These are phyloP conservation scores for Globisporangium spinosum DNA, from an alignment of 352 stramenopile genomes.

Conservation along the genomic window DNA sequence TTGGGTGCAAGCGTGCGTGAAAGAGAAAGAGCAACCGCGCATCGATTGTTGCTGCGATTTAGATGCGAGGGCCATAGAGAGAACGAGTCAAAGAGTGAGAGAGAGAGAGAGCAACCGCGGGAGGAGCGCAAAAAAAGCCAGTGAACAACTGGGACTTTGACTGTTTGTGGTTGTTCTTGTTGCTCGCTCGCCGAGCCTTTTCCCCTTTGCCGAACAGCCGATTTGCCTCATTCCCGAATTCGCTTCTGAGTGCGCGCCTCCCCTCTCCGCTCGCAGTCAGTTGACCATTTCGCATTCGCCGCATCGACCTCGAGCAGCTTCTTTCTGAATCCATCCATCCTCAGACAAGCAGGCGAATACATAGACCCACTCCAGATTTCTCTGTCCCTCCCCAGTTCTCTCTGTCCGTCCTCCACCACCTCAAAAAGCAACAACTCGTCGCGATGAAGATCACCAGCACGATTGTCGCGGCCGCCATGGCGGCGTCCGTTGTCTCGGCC, in stretches of 20 bases:
- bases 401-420: slow-evolving; percentile 6
- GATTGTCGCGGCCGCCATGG: slow-evolving; percentile 16
- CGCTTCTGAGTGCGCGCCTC: slow-evolving; percentile 7
- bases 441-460: slow-evolving; percentile 15
- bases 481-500: slow-evolving; percentile 11
- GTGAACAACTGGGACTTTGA: background rate
- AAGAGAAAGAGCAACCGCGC: background rate
- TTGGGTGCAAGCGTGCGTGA: background rate
- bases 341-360: slow-evolving; percentile 11
- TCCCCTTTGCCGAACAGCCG: background rate
- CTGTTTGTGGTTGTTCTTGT: background rate
- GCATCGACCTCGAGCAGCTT: slow-evolving; percentile 11
- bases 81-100: background rate
- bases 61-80: background rate
- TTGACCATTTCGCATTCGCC: slow-evolving; percentile 14
- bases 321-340: background rate
- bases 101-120: background rate
- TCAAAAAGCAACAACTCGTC: background rate
- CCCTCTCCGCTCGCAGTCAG: slow-evolving; percentile 5
- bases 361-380: slow-evolving; percentile 5
- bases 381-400: background rate
- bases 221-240: slow-evolving; percentile 12
- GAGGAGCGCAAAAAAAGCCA: slow-evolving; percentile 10
- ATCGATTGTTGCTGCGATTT: background rate
- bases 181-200: slow-evolving; percentile 2